Conservation (phyloP, 768 basidiomycete genomes). For the Rhodotorula diobovata region DNA sequence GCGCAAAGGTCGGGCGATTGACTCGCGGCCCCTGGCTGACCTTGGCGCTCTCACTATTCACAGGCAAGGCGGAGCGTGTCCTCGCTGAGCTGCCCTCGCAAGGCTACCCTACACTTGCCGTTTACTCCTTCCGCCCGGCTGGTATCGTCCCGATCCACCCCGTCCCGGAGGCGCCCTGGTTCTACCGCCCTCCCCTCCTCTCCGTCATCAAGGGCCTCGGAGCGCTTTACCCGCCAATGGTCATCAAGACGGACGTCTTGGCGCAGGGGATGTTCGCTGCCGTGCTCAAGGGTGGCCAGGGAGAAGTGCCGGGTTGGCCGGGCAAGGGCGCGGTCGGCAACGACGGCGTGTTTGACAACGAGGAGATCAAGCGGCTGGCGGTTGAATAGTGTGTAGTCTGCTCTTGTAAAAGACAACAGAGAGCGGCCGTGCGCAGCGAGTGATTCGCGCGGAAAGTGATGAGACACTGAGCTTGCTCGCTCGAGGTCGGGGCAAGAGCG, state of each 20-base stretch:
- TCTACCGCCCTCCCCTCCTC: constrained; percentile 2
- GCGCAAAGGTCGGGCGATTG: too few relatives aligned
- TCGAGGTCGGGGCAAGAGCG: neutral
- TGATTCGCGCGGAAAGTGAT: neutral
- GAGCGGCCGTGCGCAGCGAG: too few relatives aligned
- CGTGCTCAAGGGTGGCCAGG: constrained; percentile 5
- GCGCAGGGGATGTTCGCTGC: constrained; percentile 25
- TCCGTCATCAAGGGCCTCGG: neutral
- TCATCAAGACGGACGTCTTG: constrained; percentile 3
- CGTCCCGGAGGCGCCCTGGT: neutral
- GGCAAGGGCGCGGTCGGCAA: constrained; percentile 28
- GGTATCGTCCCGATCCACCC: constrained; percentile 18
- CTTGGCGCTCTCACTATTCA: neutral
- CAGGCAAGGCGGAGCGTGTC: constrained; percentile 2
- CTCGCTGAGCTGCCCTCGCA: neutral
- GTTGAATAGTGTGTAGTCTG: too few relatives aligned
- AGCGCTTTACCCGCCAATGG: neutral
- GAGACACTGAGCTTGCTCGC: neutral
- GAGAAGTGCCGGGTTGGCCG: constrained; percentile 14
- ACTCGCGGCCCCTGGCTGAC: too few relatives aligned
- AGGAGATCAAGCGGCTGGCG: constrained; percentile 26
- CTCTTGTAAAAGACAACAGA: too few relatives aligned
- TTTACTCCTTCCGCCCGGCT: constrained; percentile 34
- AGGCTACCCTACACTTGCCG: neutral
- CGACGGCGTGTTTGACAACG: constrained; percentile 17